Evolutionary conservation across 2,329 filamentous ascomycete genomes (phyloP), one percentile per base, ranked within the genome.

Genomic region (Colletotrichum godetiae): DNA sequence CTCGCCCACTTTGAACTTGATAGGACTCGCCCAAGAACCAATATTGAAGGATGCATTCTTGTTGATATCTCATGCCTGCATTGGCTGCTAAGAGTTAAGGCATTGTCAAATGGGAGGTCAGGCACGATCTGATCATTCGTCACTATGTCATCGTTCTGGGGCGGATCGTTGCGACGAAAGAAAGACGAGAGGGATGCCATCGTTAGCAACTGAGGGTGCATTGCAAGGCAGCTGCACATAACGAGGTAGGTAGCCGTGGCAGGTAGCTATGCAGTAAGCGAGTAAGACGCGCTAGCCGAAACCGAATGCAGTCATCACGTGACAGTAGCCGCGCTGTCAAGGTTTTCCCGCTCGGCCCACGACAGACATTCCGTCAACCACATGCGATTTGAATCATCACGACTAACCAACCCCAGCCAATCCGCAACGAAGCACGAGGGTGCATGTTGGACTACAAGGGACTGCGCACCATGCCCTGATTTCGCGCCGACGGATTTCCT

Each of bases 301-400:
- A 12, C 49, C 33, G 12, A 66, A 42, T 35, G 57, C 8, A 58
- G 11, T 7, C 35, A 19, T 61, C 70, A 73, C 70, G 70, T 73
- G 70, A 73, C 12, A 5, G 8, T 2, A n/a, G 5, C 8, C 58
- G 33, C 42, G 46, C 46, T 53, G 58, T 70, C 70, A 73, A 73
- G 70, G 67, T 73, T 73, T 73, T 73, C 66, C 67, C 70, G 60
- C 60, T 70, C 46, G 33, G 33, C 55, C 59, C 67, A 70, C 60
- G 60, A 70, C 67, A 55, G 27, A 52, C 29, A 29, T 56, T 42
- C 22, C 57, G 15, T 69, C 67, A 57, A 65, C 46, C 59, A 33
- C 52, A 65, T 55, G 56, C 67, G 60, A 52, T 27, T 15, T 55
- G n/a, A 37, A 57, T 49, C 66, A 31, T 24, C 49, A 65, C 62